Evolutionary conservation across 2,329 filamentous ascomycete genomes (phyloP).

Genomic region (Alternaria incomplexa): DNA sequence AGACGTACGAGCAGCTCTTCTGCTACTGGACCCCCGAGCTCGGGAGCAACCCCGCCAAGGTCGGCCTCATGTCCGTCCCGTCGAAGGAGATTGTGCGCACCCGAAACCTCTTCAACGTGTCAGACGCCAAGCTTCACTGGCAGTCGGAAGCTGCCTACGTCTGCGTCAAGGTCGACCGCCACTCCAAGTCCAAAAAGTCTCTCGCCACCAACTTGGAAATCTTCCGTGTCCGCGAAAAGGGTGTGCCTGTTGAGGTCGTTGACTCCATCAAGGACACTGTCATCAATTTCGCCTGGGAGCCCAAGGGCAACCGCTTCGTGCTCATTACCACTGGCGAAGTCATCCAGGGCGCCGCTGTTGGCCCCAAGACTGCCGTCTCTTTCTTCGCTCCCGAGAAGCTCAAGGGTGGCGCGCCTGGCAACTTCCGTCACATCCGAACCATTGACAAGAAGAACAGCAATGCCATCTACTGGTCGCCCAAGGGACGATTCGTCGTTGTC

Average conservation of each 20-base stretch:
- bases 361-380: conserved; percentile 90
- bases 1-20: conserved; percentile 92
- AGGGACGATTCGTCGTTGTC: conserved; percentile 91
- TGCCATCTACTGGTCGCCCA: conserved; percentile 98
- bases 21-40: conserved; percentile 99
- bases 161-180: conserved; percentile 97
- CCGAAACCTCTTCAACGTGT: conserved; percentile 96
- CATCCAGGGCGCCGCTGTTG: conserved; percentile 75
- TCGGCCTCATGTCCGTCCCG: conserved; percentile 93
- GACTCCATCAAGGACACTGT: conserved; percentile 98
- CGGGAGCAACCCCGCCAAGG: conserved; percentile 96
- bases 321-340: conserved; percentile 94
- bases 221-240: conserved; percentile 96
- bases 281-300: conserved; percentile 99
- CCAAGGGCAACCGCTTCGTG: conserved; percentile 95
- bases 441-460: conserved; percentile 99
- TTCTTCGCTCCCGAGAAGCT: conserved; percentile 98
- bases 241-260: conserved; percentile 96
- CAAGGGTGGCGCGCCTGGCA: conserved; percentile 81
- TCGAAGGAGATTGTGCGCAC: conserved; percentile 94
- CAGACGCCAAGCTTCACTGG: conserved; percentile 98
- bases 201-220: conserved; percentile 97
- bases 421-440: conserved; percentile 95
- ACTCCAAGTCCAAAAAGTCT: conserved; percentile 99
- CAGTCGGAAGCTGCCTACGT: conserved; percentile 93